Evolutionary conservation across 2,329 filamentous ascomycete species (phyloP).

Genomic region (Talaromyces sp.): DNA sequence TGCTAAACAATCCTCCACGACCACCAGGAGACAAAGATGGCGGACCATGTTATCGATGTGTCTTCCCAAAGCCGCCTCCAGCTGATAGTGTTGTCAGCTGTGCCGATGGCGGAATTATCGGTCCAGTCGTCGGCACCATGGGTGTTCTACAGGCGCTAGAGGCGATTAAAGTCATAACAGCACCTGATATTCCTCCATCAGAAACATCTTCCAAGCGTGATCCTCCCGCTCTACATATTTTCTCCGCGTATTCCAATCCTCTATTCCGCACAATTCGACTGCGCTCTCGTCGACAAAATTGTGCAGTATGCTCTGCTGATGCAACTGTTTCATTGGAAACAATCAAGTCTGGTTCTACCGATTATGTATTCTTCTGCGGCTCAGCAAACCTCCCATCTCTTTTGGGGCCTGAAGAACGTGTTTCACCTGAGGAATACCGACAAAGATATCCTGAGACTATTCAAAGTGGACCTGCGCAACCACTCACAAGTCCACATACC

Average conservation of each 20-base stretch:
- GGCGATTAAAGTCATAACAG: slow-evolving; percentile 77
- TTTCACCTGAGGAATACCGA: slow-evolving; percentile 66
- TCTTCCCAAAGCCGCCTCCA: slow-evolving; percentile 86
- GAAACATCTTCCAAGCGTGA: slow-evolving; percentile 26
- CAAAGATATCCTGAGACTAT: slow-evolving; percentile 14
- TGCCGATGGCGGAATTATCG: slow-evolving; percentile 89
- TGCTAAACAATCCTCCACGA: slow-evolving; percentile 78
- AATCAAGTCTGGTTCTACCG: slow-evolving; percentile 67
- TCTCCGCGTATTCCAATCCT: slow-evolving; percentile 47
- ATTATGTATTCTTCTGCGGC: slow-evolving; percentile 88
- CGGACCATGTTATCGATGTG: slow-evolving; percentile 89
- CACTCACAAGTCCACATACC: slow-evolving; percentile 48
- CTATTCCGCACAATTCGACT: slow-evolving; percentile 76
- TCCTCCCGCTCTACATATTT: slow-evolving; percentile 44
- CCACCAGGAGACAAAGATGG: slow-evolving; percentile 60
- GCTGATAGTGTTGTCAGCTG: slow-evolving; percentile 81
- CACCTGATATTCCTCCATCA: slow-evolving; percentile 29
- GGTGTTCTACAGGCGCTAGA: slow-evolving; percentile 90
- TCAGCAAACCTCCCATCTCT: slow-evolving; percentile 57
- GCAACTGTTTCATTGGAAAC: slow-evolving; percentile 65
- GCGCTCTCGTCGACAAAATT: slow-evolving; percentile 68
- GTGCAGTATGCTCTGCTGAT: slow-evolving; percentile 72
- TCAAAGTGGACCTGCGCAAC: background rate
- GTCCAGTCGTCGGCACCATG: slow-evolving; percentile 91
- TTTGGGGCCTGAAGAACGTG: slow-evolving; percentile 66